Base-by-base conservation (phyloP, 495 filamentous ascomycete species). In the Pyrenopolyporus hunteri region DNA sequence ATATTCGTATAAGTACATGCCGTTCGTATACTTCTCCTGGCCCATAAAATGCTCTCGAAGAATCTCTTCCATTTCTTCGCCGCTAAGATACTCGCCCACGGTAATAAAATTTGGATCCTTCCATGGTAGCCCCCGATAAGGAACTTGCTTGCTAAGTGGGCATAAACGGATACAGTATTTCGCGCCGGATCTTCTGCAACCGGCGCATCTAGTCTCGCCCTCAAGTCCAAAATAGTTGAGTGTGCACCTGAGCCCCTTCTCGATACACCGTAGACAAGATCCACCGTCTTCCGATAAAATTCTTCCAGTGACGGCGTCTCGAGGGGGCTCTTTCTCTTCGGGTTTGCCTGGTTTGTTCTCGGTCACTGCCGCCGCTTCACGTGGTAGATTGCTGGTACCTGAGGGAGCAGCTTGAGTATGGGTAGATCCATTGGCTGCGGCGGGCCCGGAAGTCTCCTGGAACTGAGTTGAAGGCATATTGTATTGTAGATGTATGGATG, bases 181-280 rank as follows among this genome's bases (percentile, higher is more conserved):
- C 22, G 20, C 11, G 0, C 29, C 22, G 1, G 62, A 55, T 22
- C 69, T 48, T 19, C 36, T 42, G 16, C 69, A 71, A 0, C 52
- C 66, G 5, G 44, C 40, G 14, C 69, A 71, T 39, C 59, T 54
- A 1, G 8, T 37, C 4, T 45, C 63, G 0, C n/a, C 25, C 4
- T 62, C 59, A 8, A 56, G 44, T 1, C 59, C 66, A 10, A 64
- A 0, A 40, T 52, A 69, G 8, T 53, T 59, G 1, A 71, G 54
- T 3, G 69, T 71, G 45, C 69, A 71, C n/a, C 31, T 36, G 3
- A 71, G 69, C 1, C 36, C 59, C 33, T 69, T 71, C 19, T 67
- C 59, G 0, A 32, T 43, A 17, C 69, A 71, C 20, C 66, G 33
- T 1, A 69, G 28, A 19, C 69, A 71, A 11, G 51, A 50, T 0